Evolutionary conservation across 2,329 filamentous ascomycete genomes (phyloP), one percentile per base, ranked within the genome.

Genomic region (Basipetospora chlamydospora): DNA sequence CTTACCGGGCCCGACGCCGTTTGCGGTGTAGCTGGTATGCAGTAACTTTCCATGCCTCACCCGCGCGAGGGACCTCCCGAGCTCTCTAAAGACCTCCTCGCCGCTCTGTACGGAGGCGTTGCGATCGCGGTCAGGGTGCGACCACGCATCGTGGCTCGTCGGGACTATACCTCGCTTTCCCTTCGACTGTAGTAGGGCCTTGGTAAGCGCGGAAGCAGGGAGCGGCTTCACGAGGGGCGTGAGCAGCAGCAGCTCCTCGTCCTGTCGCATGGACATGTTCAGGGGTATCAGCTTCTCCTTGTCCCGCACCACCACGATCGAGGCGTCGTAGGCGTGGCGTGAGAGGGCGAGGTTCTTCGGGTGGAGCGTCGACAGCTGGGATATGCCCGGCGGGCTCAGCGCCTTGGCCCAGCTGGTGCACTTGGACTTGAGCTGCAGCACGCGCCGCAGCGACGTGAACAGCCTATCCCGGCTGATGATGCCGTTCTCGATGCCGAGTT

Each of bases 21-120:
- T 93, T 1, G 86, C 83, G 0, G 88, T 95, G 51, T 96, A 96
- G 10, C 87, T 95, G 2, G 88, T 94, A 54, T 96, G 86, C 12
- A 95, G 63, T 5, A 95, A 73, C 49, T 90, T 83, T 15, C 87
- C 85, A 46, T 82, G 85, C 16, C 87, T 69, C 44, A 86, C 81
- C 36, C 88, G 71, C 9, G 88, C 87, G n/a, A 96, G 62, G 6
- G 83, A 84, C 46, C 84, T 74, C 2, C 88, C 88, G 17, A 96
- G 68, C 51, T 94, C 86, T 47, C 85, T 71, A 48, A 96, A 96
- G 0, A 96, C 86, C 21, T 82, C 78, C 57, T 96, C 88, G 20
- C 88, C 88, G 46, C 82, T 94, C 78, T 94, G 85, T 15, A 94
- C 69, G 43, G 75, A 56, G 37, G 70, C 59, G 46, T 72, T 54